Evolutionary conservation across 176 grass and related monocot species (phyloP), one percentile per base, ranked within the genome.

Genomic region (Aegilops umbellulata): DNA sequence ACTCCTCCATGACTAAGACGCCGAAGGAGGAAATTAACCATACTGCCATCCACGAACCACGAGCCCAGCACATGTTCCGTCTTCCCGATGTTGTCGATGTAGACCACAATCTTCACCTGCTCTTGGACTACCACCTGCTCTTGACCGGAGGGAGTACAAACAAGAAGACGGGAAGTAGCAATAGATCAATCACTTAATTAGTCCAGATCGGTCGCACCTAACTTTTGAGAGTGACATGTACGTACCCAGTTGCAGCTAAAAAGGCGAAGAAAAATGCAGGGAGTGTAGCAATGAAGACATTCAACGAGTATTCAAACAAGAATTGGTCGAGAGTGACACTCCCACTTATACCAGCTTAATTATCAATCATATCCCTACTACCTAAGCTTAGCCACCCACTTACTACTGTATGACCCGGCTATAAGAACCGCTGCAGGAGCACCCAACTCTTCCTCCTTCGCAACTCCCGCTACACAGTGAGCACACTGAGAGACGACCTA

Each of bases 321-420:
- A 61, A 90, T 34, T 66, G 46, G 9, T 47, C 5, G 74, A 83
- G 4, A 79, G 55, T 27, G 71, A 70, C 80, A 8, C 78, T 72
- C 65, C 25, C 41, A 74, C 41, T 74, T 47, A n/a, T 32, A 55
- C 12, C 35, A 22, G 30, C 24, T 61, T 20, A 6, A 41, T 62
- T 31, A 0, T 60, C 26, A 72, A 41, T 29, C 44, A 51, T 74
- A 25, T 78, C 79, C 19, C 14, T 62, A 12, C 16, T 47, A 32
- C n/a, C 1, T 4, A 68, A 32, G 3, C 15, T 38, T 57, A 69
- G 67, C 67, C 55, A 20, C 38, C 67, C 51, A 55, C 51, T 55
- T 17, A 6, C 4, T 42, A 11, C 10, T 7, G 17, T 55, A 55
- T 55, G 51, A 55, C 7, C 79, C 23, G 27, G 1, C 30, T 57